Percentiles rank a stretch among this genome's conserved stretches.
phyloP scores from a whole-genome alignment of 805 yeast species.

The Candida hungchunana region DNA sequence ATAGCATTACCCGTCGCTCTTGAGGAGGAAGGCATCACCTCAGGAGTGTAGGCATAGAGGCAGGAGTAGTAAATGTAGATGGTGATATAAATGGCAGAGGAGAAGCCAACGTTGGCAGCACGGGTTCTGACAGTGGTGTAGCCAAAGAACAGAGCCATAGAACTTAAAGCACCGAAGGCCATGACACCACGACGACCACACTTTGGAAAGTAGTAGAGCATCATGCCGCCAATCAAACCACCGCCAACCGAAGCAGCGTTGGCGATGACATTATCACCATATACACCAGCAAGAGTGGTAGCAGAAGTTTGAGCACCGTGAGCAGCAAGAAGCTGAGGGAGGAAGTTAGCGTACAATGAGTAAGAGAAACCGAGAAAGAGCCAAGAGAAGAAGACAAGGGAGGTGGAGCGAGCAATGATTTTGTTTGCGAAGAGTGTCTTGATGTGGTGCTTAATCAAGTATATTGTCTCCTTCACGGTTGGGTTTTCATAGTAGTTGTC shows the following conservation, averaged over 20 bases:
- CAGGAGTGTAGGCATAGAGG: conserved; percentile 63
- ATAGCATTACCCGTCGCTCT: conserved; percentile 59
- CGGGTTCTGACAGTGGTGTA: conserved; percentile 59
- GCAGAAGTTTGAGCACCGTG: conserved; percentile 46
- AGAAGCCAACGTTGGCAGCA: conserved; percentile 44
- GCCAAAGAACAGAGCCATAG: conserved; percentile 56
- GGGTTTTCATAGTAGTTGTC: conserved; percentile 25
- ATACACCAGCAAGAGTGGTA: conserved; percentile 34
- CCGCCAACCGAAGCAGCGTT: conserved; percentile 43
- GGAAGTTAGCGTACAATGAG: conserved; percentile 47
- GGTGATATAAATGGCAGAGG: conserved; percentile 29
- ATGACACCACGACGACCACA: conserved; percentile 58
- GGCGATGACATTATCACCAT: conserved; percentile 43
- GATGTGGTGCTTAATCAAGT: conserved; percentile 33
- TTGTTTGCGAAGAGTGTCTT: conserved; percentile 39
- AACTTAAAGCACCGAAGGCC: conserved; percentile 44
- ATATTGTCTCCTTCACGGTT: conserved; percentile 25
- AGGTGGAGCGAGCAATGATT: conserved; percentile 35
- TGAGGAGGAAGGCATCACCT: conserved; percentile 48
- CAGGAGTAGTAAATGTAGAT: conserved; percentile 52
- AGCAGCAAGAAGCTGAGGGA: conserved; percentile 44
- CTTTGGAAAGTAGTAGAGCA: conserved; percentile 11
- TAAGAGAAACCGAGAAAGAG: conserved; percentile 49
- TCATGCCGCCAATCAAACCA: conserved; percentile 46
- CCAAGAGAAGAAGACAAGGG: conserved; percentile 44